phyloP scores from a whole-genome alignment of 2,329 filamentous ascomycete genomes.

The Claviceps purpurea region DNA sequence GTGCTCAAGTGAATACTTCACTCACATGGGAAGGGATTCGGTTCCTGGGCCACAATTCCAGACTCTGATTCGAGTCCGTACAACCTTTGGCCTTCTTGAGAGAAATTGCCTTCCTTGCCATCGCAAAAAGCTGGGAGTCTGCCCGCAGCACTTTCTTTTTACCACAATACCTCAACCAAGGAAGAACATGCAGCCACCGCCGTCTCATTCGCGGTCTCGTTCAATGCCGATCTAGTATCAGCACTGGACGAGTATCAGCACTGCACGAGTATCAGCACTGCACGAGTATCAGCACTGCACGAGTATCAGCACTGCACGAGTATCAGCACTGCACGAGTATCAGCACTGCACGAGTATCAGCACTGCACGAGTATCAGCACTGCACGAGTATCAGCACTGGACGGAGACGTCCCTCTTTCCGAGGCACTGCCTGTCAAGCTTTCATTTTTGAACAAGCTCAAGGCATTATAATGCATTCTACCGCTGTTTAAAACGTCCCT shows the following conservation, averaged over 20 bases:
- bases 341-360: conserved; percentile 47
- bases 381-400: conserved; percentile 64
- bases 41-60: conserved; percentile 32
- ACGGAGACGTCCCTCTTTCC: conserved; percentile 51
- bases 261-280: conserved; percentile 26
- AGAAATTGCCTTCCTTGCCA: conserved; percentile 57
- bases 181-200: conserved; percentile 18
- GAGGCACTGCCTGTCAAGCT: conserved; percentile 47
- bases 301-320: conserved; percentile 38
- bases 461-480: conserved; percentile 59
- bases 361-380: too few species aligned
- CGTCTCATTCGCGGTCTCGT: conserved; percentile 52
- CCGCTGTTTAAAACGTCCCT: conserved; percentile 62
- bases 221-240: conserved; percentile 36
- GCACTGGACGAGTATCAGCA: conserved; percentile 53
- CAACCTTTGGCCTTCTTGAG: conserved; percentile 57
- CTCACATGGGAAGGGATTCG: conserved; percentile 22
- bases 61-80: conserved; percentile 53
- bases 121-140: conserved; percentile 85
- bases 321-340: too few species aligned
- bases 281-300: too few species aligned
- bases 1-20: conserved; percentile 21
- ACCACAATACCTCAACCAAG: conserved; percentile 49
- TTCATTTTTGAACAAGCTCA: conserved; percentile 54
- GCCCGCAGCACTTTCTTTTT: conserved; percentile 64